Percentiles rank a stretch among this genome's conserved stretches.
phyloP scores from a whole-genome alignment of 306 rosid species.

The Dryas alaskensis region DNA sequence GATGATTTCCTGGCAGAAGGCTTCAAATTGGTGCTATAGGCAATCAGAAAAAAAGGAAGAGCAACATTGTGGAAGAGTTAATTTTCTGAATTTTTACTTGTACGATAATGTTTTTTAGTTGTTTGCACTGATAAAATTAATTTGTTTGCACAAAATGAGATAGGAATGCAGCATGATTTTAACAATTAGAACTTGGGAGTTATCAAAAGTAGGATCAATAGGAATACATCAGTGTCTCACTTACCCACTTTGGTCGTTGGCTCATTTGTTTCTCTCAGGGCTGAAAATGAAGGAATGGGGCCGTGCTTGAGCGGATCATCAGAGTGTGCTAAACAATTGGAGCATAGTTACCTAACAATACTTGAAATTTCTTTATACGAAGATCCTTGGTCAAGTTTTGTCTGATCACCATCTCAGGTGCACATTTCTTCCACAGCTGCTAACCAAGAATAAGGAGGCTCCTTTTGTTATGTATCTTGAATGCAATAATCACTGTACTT shows the following conservation, averaged over 20 bases:
- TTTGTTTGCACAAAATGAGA: not conserved
- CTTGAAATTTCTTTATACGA: not conserved
- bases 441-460: not conserved
- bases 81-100: not conserved
- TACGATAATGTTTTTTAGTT: not conserved
- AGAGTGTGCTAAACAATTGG: not conserved
- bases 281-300: not conserved
- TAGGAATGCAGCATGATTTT: too few relatives aligned
- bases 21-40: conserved; percentile 40
- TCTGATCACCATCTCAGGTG: not conserved
- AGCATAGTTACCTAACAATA: not conserved
- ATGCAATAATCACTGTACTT: not conserved
- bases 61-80: not conserved
- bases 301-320: not conserved
- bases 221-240: not conserved
- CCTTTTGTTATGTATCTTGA: not conserved
- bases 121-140: not conserved
- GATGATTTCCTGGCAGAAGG: conserved; percentile 49
- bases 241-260: not conserved
- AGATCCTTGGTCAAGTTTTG: not conserved
- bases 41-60: not conserved
- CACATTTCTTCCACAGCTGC: not conserved
- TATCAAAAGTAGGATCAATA: not conserved
- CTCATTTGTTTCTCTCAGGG: not conserved
- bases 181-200: not conserved